phyloP scores from a whole-genome alignment of 176 grass and related monocot genomes.

The Pontederia crassipes region DNA sequence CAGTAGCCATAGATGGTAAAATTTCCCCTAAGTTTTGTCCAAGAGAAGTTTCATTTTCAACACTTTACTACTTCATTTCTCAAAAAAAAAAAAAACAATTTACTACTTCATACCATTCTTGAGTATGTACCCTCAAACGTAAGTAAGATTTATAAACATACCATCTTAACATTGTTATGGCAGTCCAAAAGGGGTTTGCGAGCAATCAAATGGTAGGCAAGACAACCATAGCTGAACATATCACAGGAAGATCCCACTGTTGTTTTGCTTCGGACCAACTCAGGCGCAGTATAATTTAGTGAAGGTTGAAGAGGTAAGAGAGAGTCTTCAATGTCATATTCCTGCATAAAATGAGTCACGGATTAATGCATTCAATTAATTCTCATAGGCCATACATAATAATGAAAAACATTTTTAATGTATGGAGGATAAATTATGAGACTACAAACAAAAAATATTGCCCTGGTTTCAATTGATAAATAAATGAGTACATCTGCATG shows the following conservation, averaged over 20 bases:
- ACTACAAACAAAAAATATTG: too few species aligned
- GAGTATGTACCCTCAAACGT: too few species aligned
- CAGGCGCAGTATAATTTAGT: constrained; percentile 90
- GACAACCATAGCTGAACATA: constrained; percentile 93
- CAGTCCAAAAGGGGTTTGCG: constrained; percentile 81
- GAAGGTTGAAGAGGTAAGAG: constrained; percentile 85
- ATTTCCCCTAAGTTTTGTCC: too few species aligned
- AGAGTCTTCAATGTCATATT: constrained; percentile 94
- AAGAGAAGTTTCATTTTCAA: too few species aligned
- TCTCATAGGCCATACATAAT: neutral
- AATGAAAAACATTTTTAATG: neutral
- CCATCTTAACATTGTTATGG: constrained; percentile 99
- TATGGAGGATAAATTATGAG: too few species aligned
- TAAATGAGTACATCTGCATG: too few species aligned
- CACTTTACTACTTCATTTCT: too few species aligned
- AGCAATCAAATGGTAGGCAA: constrained; percentile 82
- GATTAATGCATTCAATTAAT: constrained; percentile 8
- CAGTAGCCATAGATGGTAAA: too few species aligned
- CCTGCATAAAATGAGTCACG: constrained; percentile 40
- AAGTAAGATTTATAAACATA: constrained; percentile 8
- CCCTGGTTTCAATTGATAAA: too few species aligned
- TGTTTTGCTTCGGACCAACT: constrained; percentile 74
- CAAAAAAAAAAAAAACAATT: too few species aligned
- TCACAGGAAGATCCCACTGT: constrained; percentile 62
- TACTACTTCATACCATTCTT: too few species aligned